Evolutionary conservation across 2,329 filamentous ascomycete species (phyloP), one percentile per base, ranked within the genome.

Genomic region (Nemania serpens): DNA sequence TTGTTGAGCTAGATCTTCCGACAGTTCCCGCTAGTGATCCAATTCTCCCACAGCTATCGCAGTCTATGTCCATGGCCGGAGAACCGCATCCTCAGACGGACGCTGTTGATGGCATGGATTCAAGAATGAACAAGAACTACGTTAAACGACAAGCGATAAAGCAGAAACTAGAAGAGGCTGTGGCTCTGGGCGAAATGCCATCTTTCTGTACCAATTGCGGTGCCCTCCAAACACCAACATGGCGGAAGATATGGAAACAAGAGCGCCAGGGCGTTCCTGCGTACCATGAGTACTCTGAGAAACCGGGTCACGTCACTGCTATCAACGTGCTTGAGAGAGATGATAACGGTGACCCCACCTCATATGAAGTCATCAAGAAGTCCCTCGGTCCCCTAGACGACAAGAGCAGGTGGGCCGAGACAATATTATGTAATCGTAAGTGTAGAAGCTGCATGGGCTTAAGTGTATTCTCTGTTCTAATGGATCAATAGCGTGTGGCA

Each of bases 161-260:
- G 69, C 82, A 87, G 63, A 82, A 82, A 43, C 72, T 89, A 1
- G 82, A 88, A 65, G 78, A 79, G 41, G 87, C 86, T 0, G 88
- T 98, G 55, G 82, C 83, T n/a, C 86, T 87, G 56, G 95, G 95
- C 5, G 85, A 93, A 66, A 89, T 93, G 81, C 95, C 95, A 0
- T 89, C 90, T 1, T 98, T 89, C 71, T 99, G 95, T 74, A 86
- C 86, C 65, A 97, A 98, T 70, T 99, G 95, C 70, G 95, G 95
- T 5, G 91, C 93, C 6, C 96, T 99, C 59, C 91, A 98, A 70
- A 99, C 95, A 0, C 91, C 94, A 0, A 97, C 94, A 0, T 99
- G 95, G 95, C 88, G 95, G 62, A 95, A 94, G 71, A 91, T 95
- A 12, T 97, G 90, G 83, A 87, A 88, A n/a, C 91, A 92, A 70